Evolutionary conservation across 306 rosid genomes (phyloP).

Genomic region (Begonia masoniana): DNA sequence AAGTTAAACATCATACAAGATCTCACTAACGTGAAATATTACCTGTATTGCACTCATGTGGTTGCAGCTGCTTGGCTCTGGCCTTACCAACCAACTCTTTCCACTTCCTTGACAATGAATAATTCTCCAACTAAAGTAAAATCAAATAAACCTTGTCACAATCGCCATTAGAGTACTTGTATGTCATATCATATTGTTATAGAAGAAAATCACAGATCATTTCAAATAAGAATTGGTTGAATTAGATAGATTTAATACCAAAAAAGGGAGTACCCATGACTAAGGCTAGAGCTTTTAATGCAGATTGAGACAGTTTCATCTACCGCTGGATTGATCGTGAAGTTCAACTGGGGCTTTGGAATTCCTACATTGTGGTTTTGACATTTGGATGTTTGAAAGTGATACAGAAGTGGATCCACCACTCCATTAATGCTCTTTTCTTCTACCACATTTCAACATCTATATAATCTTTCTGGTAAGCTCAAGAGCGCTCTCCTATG

Average conservation of each 20-base stretch:
- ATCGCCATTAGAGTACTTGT: too few species aligned
- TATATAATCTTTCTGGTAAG: too few species aligned
- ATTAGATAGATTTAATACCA: neutral
- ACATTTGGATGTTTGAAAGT: too few species aligned
- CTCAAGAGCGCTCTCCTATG: too few species aligned
- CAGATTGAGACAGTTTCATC: neutral
- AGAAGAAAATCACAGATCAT: too few species aligned
- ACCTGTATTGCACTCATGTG: constrained; percentile 86
- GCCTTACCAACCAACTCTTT: constrained; percentile 94
- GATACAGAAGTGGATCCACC: too few species aligned
- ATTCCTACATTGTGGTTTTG: too few species aligned
- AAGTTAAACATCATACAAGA: neutral
- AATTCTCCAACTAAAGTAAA: constrained; percentile 55
- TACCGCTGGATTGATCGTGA: neutral
- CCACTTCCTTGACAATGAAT: constrained; percentile 92
- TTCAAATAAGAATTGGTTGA: neutral
- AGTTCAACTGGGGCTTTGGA: neutral
- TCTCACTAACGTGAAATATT: neutral
- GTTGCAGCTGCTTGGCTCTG: constrained; percentile 90
- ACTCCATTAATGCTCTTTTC: too few species aligned
- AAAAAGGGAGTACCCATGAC: neutral
- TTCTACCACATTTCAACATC: too few species aligned
- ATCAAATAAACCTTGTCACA: constrained; percentile 8
- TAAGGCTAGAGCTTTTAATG: neutral
- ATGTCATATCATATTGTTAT: too few species aligned